These are phyloP conservation scores for Beta corolliflora DNA, from an alignment of 179 eudicot genomes.

Conservation along the genomic window DNA sequence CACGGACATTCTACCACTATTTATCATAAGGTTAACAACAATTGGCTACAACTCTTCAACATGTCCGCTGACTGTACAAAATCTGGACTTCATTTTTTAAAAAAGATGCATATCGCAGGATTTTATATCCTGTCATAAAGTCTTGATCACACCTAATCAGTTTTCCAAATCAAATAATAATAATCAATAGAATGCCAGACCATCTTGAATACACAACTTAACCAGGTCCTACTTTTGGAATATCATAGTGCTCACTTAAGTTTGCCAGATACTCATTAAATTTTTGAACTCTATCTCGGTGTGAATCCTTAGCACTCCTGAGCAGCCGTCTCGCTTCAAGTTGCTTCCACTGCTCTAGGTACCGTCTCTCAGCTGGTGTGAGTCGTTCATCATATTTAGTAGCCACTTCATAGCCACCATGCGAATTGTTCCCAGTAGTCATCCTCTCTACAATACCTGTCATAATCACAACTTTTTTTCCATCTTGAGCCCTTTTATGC, in stretches of 20 bases:
- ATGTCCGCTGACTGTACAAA: background rate
- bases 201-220: conserved; percentile 2
- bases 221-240: conserved; percentile 97
- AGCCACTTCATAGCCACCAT: conserved; percentile 13
- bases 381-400: conserved; percentile 42
- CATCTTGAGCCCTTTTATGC: conserved; percentile 13
- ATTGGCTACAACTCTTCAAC: background rate
- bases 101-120: background rate
- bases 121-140: background rate
- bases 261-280: conserved; percentile 85
- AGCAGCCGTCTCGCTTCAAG: conserved; percentile 61
- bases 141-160: background rate
- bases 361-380: conserved; percentile 86
- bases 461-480: conserved; percentile 18
- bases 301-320: conserved; percentile 64
- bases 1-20: too few species aligned
- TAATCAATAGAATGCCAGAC: background rate
- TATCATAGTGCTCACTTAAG: conserved; percentile 90
- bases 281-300: conserved; percentile 70
- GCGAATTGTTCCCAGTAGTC: background rate
- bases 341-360: conserved; percentile 67
- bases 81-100: background rate
- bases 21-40: background rate
- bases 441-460: conserved; percentile 31
- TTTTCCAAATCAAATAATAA: too few species aligned